phyloP scores from a whole-genome alignment of 345 rosid genomes.

The Citrus mangshanensis region DNA sequence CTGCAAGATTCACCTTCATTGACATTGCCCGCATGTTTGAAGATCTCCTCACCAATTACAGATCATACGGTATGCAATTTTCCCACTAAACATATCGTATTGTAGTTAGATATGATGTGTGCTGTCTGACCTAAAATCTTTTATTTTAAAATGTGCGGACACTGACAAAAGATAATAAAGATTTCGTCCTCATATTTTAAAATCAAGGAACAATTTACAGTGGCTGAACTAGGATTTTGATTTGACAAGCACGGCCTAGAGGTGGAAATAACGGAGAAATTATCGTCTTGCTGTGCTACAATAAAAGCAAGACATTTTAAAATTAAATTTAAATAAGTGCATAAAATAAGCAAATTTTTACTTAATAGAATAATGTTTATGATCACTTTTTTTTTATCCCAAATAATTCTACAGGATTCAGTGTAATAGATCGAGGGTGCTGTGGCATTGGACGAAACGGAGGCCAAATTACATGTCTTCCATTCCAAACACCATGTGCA shows the following conservation, averaged over 20 bases:
- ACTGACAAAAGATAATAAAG: too few species aligned
- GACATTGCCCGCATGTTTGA: slow-evolving; percentile 57
- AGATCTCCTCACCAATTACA: slow-evolving; percentile 51
- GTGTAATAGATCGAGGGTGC: slow-evolving; percentile 73
- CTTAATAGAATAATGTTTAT: background rate
- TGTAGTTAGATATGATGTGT: background rate
- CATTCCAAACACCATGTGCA: slow-evolving; percentile 80
- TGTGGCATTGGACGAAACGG: slow-evolving; percentile 88
- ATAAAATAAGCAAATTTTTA: too few species aligned
- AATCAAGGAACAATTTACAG: too few species aligned
- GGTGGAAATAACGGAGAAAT: too few species aligned
- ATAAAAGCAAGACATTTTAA: too few species aligned
- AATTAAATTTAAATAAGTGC: too few species aligned
- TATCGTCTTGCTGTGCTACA: too few species aligned
- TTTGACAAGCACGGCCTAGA: too few species aligned
- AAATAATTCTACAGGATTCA: slow-evolving; percentile 45
- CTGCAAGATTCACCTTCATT: slow-evolving; percentile 55
- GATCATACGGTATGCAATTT: slow-evolving; percentile 52
- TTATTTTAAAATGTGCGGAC: background rate
- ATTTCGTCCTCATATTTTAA: too few species aligned
- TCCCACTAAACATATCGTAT: background rate
- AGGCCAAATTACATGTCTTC: slow-evolving; percentile 93
- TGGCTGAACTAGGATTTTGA: too few species aligned
- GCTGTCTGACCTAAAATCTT: background rate
- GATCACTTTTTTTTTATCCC: background rate